Conservation (phyloP, 441 rosid species). For the Pelargonium cotyledonis region DNA sequence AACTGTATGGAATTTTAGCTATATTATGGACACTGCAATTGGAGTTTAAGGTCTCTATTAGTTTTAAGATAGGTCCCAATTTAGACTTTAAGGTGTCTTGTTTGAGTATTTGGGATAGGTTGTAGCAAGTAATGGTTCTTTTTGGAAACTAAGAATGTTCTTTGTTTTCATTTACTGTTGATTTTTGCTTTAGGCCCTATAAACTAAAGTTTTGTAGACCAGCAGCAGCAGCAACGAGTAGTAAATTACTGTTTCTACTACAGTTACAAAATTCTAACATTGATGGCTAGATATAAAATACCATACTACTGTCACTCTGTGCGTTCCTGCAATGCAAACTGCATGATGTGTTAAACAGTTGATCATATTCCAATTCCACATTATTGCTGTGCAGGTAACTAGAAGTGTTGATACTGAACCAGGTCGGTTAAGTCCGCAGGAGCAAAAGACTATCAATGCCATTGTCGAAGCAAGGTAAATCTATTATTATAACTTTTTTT, state of each 20-base stretch:
- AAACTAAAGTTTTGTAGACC: not conserved
- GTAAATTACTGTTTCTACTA: not conserved
- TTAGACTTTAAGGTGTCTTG: not conserved
- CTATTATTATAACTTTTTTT: conserved; percentile 8
- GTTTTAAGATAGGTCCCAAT: not conserved
- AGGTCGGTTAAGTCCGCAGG: conserved; percentile 77
- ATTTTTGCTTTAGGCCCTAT: not conserved
- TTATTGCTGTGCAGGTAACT: conserved; percentile 51
- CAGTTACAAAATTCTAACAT: not conserved
- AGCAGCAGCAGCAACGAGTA: not conserved
- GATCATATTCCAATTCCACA: not conserved
- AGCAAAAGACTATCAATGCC: conserved; percentile 72
- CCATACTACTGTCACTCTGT: not conserved
- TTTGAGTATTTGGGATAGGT: not conserved
- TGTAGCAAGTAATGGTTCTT: not conserved
- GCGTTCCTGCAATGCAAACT: not conserved
- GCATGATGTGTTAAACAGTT: not conserved
- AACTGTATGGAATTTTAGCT: not conserved
- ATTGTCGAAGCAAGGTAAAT: conserved; percentile 83
- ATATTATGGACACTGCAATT: not conserved
- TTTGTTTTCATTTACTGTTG: not conserved
- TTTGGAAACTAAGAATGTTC: not conserved
- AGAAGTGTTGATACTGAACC: conserved; percentile 66
- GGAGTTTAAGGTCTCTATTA: not conserved
- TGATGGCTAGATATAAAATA: not conserved